Percentiles rank a stretch among this genome's conserved stretches.
Evolutionary conservation across 1,139 yeast species (phyloP).

Genomic region (Kluyveromyces sp.): DNA sequence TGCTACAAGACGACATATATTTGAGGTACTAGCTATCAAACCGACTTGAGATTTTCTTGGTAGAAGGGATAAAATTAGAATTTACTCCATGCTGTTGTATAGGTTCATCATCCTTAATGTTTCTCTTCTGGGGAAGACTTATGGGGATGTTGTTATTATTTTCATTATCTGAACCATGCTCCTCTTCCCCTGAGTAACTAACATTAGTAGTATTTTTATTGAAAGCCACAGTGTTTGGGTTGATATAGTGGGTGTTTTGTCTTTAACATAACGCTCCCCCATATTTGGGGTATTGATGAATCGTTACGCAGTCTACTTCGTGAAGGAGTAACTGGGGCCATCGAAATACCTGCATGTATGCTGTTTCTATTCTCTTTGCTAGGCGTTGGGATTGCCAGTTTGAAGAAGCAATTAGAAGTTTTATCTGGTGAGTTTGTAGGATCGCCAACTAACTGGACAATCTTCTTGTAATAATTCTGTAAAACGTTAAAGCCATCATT

Average conservation of each 20-base stretch:
- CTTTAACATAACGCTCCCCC: no score
- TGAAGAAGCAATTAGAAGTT: slow-evolving; percentile 6
- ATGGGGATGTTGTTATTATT: background rate
- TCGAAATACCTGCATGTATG: no score
- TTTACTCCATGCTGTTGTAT: background rate
- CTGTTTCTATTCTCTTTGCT: background rate
- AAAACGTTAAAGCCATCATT: slow-evolving; percentile 40
- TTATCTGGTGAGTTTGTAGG: slow-evolving; percentile 23
- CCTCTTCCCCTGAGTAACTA: background rate
- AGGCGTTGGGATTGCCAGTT: background rate
- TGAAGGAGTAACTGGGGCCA: no score
- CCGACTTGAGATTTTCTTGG: slow-evolving; percentile 2
- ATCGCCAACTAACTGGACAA: slow-evolving; percentile 54
- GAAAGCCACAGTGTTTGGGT: background rate
- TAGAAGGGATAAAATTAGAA: background rate
- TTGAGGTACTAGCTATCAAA: background rate
- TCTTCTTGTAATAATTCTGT: slow-evolving; percentile 51
- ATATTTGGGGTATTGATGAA: no score
- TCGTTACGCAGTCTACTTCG: no score
- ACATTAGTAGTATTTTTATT: background rate
- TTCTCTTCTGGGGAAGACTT: slow-evolving; percentile 3
- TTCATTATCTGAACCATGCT: background rate
- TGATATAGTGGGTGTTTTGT: no score
- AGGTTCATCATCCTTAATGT: slow-evolving; percentile 3
- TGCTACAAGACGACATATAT: background rate